Evolutionary conservation across 768 basidiomycete genomes (phyloP).

Genomic region (Pleurotus giganteus): DNA sequence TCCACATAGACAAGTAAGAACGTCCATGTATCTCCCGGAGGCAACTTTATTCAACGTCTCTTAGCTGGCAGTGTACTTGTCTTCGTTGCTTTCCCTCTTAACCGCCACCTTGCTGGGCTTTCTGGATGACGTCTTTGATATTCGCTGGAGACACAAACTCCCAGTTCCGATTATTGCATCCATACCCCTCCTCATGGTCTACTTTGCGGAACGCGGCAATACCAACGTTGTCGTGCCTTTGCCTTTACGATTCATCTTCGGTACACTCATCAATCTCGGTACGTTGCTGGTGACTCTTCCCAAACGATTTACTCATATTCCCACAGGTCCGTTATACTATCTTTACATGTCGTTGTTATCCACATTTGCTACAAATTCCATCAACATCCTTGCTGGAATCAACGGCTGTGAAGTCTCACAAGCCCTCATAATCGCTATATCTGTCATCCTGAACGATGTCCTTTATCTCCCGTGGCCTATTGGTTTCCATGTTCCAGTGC

Average conservation of each 20-base stretch:
- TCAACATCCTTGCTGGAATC: slow-evolving; percentile 97
- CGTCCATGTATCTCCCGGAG: not conserved
- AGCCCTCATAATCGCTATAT: slow-evolving; percentile 87
- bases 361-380: slow-evolving; percentile 95
- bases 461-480: slow-evolving; percentile 91
- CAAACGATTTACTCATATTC: not conserved
- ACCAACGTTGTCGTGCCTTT: slow-evolving; percentile 92
- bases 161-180: slow-evolving; percentile 96
- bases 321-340: slow-evolving; percentile 88
- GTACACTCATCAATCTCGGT: slow-evolving; percentile 88
- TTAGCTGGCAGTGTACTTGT: slow-evolving; percentile 89
- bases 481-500: slow-evolving; percentile 67
- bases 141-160: slow-evolving; percentile 96
- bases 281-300: slow-evolving; percentile 19
- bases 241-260: slow-evolving; percentile 70
- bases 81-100: slow-evolving; percentile 86
- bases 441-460: slow-evolving; percentile 88
- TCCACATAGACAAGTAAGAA: slow-evolving; percentile 72
- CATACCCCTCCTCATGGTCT: slow-evolving; percentile 93
- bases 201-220: slow-evolving; percentile 91
- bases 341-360: slow-evolving; percentile 95
- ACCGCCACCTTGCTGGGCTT: slow-evolving; percentile 95
- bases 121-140: slow-evolving; percentile 96
- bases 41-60: not conserved
- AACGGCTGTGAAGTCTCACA: slow-evolving; percentile 96